Evolutionary conservation across 371 early-diverging fungal genomes (phyloP).

Genomic region (Circinella minor): DNA sequence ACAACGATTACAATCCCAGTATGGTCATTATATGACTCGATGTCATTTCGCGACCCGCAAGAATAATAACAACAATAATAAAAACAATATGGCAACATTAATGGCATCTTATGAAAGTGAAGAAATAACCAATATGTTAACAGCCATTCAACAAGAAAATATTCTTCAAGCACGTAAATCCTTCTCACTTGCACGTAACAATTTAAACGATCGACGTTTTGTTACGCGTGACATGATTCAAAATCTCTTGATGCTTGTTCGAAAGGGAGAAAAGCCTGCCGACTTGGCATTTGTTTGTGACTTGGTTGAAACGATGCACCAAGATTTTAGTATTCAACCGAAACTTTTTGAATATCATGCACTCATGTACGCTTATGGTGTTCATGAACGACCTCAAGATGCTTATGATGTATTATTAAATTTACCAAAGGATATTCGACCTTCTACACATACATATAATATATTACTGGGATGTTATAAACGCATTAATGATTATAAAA

Average conservation of each 20-base stretch:
- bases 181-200: slow-evolving; percentile 2
- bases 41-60: not conserved
- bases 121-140: not conserved
- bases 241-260: slow-evolving; percentile 25
- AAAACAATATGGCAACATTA: not conserved
- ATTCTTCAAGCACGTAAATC: slow-evolving; percentile 21
- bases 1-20: not conserved
- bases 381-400: slow-evolving; percentile 30
- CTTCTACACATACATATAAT: slow-evolving; percentile 50
- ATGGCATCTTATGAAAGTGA: not conserved
- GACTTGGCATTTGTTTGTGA: slow-evolving; percentile 33
- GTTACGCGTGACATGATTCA: slow-evolving; percentile 27
- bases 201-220: not conserved
- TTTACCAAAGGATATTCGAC: slow-evolving; percentile 36
- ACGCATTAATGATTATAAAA: slow-evolving; percentile 34
- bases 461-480: slow-evolving; percentile 58
- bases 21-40: not conserved
- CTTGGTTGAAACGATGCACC: slow-evolving; percentile 31
- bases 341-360: slow-evolving; percentile 45
- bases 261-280: slow-evolving; percentile 19
- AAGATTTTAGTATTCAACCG: slow-evolving; percentile 19
- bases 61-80: no score
- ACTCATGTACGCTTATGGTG: slow-evolving; percentile 41
- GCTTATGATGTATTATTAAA: slow-evolving; percentile 28
- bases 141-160: slow-evolving; percentile 21